Evolutionary conservation across 208 protist species (phyloP).

Genomic region (Wallacemonas rigidus): DNA sequence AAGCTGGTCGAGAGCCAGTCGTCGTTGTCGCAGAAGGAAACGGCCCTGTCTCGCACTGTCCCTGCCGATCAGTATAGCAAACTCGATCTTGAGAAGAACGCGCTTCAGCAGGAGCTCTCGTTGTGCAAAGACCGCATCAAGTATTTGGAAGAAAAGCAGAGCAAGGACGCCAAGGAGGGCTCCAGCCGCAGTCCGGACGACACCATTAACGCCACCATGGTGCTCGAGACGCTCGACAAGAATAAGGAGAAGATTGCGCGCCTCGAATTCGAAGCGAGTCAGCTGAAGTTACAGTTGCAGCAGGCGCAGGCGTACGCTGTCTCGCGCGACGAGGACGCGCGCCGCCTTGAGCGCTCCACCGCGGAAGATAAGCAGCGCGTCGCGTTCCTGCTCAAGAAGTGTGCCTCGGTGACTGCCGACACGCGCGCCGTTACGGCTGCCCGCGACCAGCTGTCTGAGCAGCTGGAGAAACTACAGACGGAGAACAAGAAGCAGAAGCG

Average conservation of each 20-base stretch:
- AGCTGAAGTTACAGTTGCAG: slow-evolving; percentile 50
- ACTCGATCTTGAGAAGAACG: slow-evolving; percentile 42
- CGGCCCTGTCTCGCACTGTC: slow-evolving; percentile 33
- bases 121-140: slow-evolving; percentile 41
- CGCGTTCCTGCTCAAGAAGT: slow-evolving; percentile 76
- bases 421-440: slow-evolving; percentile 30
- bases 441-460: slow-evolving; percentile 48
- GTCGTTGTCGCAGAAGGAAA: slow-evolving; percentile 30
- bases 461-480: slow-evolving; percentile 44
- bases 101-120: slow-evolving; percentile 41
- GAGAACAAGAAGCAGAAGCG: slow-evolving; percentile 58
- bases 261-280: slow-evolving; percentile 64
- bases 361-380: slow-evolving; percentile 84
- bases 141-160: slow-evolving; percentile 31
- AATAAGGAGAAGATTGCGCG: slow-evolving; percentile 63
- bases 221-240: slow-evolving; percentile 52
- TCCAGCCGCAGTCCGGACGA: slow-evolving; percentile 4
- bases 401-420: slow-evolving; percentile 57
- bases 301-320: slow-evolving; percentile 44
- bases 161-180: slow-evolving; percentile 6
- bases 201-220: slow-evolving; percentile 43
- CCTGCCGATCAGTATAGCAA: slow-evolving; percentile 33
- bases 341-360: slow-evolving; percentile 39
- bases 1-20: slow-evolving; percentile 43
- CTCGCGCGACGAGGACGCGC: slow-evolving; percentile 44